Evolutionary conservation across 2,329 filamentous ascomycete genomes (phyloP), one percentile per base, ranked within the genome.

Genomic region (Cryoendolithus antarcticus): DNA sequence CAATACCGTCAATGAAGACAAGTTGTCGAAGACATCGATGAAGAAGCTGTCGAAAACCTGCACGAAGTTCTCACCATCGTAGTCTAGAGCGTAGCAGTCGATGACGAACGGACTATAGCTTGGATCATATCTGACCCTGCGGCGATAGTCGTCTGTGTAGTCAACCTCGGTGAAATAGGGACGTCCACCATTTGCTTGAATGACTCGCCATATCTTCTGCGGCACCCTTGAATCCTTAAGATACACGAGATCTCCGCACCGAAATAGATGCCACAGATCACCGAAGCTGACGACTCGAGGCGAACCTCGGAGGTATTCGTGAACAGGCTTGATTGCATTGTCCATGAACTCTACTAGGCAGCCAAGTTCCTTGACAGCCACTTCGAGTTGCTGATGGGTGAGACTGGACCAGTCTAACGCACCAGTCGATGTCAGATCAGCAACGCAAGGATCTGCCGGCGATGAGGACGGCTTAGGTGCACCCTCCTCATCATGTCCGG

Each of bases 261-360:
- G 27, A 9, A 37, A 37, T 4, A 37, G 35, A 31, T 37, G 35
- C 35, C 35, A 37, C 3, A 37, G 5, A 11, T 31, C 31, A 5
- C 15, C 15, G 15, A 3, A 19, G 15, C 15, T 19, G 15, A 19
- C n/a, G n/a, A n/a, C n/a, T n/a, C n/a, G n/a, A n/a, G n/a, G n/a
- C n/a, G n/a, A n/a, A n/a, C n/a, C 13, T 13, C 19, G 8, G 13
- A 37, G 13, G 11, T 37, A 30, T 7, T 4, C 10, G 4, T 31
- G 29, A 12, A 37, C 33, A 13, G 35, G 35, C 12, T 37, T 24
- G n/a, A 37, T 11, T 10, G 24, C 19, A 24, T 37, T 13, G 24
- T 8, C 19, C 6, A 37, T 30, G 27, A 37, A 37, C 4, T n/a
- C 10, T 30, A 37, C 24, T 4, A 37, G 24, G n/a, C 35, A 37